Base-by-base conservation (phyloP, 139 green algal species). In the Haematococcus sp. region DNA sequence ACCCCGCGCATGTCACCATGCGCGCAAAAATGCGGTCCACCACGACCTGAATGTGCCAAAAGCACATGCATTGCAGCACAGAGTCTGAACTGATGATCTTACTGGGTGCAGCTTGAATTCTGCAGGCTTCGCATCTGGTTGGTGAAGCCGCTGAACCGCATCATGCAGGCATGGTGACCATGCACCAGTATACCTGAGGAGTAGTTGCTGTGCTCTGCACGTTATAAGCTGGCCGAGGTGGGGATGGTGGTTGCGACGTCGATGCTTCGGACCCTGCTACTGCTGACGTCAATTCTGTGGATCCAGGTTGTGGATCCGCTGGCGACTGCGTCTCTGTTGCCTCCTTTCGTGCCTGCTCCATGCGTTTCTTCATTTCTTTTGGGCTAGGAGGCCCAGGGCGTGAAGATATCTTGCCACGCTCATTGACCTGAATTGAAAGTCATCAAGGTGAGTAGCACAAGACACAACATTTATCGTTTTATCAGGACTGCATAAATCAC, bases 1-100 rank as follows among this genome's bases (percentile, higher is more conserved):
- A 11, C 7, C 40, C 82, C 2, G 83, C 70, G 74, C 88, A 94
- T 0, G 83, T 70, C 5, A 93, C 46, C 5, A 94, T 91, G 17
- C 91, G 85, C 23, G 71, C 67, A 35, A 95, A 86, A 82, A 95
- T 93, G 49, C 89, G 76, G 80, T 94, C 83, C 2, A 83, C 81
- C 23, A 86, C 81, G 1, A 83, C 81, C 76, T 86, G 73, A 30
- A 27, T 27, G 5, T 2, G 52, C 46, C 46, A n/a, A n/a, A n/a
- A n/a, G n/a, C n/a, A n/a, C n/a, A n/a, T n/a, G n/a, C n/a, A n/a
- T n/a, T n/a, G n/a, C n/a, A n/a, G n/a, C n/a, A n/a, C n/a, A n/a
- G n/a, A n/a, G n/a, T n/a, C n/a, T n/a, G n/a, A n/a, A n/a, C n/a
- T n/a, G n/a, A n/a, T n/a, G n/a, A n/a, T n/a, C n/a, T n/a, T n/a